phyloP scores from a whole-genome alignment of 139 green algal species.

The Spirogloea muscicola region DNA sequence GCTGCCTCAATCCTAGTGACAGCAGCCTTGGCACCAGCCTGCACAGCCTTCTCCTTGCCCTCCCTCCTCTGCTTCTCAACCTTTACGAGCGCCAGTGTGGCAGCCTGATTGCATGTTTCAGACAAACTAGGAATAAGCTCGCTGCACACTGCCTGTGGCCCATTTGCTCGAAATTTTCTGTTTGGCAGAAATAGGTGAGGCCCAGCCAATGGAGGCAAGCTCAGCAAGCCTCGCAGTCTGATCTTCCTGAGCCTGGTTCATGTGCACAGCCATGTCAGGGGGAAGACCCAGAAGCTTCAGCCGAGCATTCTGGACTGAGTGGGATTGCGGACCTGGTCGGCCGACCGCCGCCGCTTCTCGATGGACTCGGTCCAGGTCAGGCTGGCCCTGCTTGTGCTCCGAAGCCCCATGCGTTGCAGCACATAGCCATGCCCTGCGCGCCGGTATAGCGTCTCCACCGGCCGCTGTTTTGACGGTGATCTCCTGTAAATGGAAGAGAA shows the following conservation, averaged over 20 bases:
- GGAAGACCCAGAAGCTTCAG: not conserved
- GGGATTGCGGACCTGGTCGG: not conserved
- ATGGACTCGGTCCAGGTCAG: constrained; percentile 13
- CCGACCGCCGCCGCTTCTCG: not conserved
- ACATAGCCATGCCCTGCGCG: too few species aligned
- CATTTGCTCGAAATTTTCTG: not conserved
- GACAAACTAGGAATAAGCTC: constrained; percentile 5
- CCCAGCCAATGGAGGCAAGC: not conserved
- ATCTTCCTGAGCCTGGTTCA: not conserved
- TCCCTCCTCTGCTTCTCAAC: constrained; percentile 1
- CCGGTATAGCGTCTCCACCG: too few species aligned
- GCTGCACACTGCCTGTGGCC: not conserved
- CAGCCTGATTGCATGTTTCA: not conserved
- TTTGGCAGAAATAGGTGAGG: not conserved
- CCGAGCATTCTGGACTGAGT: too few species aligned
- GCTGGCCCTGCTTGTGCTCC: not conserved
- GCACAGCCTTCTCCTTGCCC: not conserved
- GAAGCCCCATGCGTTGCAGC: constrained; percentile 1
- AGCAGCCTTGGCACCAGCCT: not conserved
- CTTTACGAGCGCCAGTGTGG: not conserved
- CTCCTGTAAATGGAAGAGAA: too few species aligned
- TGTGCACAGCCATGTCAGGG: not conserved
- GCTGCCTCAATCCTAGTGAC: not conserved
- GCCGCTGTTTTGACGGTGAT: too few species aligned
- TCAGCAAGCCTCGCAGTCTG: too few species aligned